Conservation (phyloP, 2,329 filamentous ascomycete genomes). For the Macroventuria anomochaeta region DNA sequence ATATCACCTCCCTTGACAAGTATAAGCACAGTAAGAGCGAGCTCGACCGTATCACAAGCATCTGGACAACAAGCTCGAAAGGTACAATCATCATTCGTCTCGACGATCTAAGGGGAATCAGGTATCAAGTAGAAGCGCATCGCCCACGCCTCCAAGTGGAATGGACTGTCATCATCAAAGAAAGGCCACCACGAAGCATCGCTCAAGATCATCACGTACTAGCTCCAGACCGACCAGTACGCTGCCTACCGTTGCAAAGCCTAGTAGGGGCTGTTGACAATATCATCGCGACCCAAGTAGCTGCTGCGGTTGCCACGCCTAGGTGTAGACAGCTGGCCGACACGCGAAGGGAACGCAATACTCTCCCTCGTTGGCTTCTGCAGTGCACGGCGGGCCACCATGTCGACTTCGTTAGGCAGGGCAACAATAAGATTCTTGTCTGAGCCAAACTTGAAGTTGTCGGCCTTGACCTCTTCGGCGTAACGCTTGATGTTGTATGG, state of each 20-base stretch:
- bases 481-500: conserved; percentile 98
- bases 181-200: neutral
- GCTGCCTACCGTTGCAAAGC: neutral
- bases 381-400: conserved; percentile 86
- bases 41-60: neutral
- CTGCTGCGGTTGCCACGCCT: conserved; percentile 60
- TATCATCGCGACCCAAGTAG: conserved; percentile 79
- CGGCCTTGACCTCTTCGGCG: conserved; percentile 91
- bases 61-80: neutral
- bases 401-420: conserved; percentile 95
- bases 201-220: neutral
- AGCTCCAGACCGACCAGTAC: neutral
- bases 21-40: too few species aligned
- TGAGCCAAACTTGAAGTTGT: conserved; percentile 96
- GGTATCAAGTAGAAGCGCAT: conserved; percentile 10
- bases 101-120: conserved; percentile 16
- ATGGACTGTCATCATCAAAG: conserved; percentile 1
- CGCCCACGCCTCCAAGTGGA: conserved; percentile 2
- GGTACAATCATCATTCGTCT: conserved; percentile 8
- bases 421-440: conserved; percentile 99
- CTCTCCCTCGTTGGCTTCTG: conserved; percentile 91
- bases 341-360: conserved; percentile 70
- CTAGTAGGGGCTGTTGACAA: conserved; percentile 76
- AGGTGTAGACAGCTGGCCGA: conserved; percentile 45
- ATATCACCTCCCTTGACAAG: too few species aligned